Evolutionary conservation across 169 alveolate species (phyloP).

Genomic region (Toxoplasma gondii): DNA sequence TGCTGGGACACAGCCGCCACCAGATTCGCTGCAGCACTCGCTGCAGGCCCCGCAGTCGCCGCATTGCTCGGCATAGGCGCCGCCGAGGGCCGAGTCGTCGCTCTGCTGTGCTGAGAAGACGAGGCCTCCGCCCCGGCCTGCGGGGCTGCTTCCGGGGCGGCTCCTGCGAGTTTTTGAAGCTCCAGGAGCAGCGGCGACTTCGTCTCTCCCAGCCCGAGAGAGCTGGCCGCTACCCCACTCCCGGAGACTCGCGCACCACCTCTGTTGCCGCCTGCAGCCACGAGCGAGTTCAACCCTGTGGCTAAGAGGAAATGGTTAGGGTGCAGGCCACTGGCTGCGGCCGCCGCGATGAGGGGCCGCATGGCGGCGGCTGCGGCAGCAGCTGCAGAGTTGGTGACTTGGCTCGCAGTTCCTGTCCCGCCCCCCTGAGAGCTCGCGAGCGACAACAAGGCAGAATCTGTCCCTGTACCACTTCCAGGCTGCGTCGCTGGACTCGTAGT

Average conservation of each 20-base stretch:
- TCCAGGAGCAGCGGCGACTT: background rate
- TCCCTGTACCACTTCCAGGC: background rate
- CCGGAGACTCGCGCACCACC: background rate
- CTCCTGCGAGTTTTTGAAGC: background rate
- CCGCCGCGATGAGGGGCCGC: constrained; percentile 12
- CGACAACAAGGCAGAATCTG: background rate
- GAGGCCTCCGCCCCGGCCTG: background rate
- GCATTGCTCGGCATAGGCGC: background rate
- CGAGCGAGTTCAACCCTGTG: background rate
- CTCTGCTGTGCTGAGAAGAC: background rate
- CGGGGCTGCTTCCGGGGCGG: background rate
- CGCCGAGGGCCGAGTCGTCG: background rate
- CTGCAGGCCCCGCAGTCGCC: background rate
- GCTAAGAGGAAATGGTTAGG: background rate
- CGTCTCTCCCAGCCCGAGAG: background rate
- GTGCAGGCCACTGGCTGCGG: background rate
- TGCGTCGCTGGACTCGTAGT: background rate
- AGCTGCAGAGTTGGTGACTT: background rate
- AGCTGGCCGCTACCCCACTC: background rate
- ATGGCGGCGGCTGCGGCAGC: constrained; percentile 1
- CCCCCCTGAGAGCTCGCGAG: background rate
- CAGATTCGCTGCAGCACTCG: background rate
- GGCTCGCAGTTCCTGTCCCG: background rate
- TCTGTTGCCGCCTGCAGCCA: background rate
- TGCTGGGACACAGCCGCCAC: background rate